Evolutionary conservation across 2,329 filamentous ascomycete species (phyloP), one percentile per base, ranked within the genome.

Genomic region (Aspergillus glaucus): DNA sequence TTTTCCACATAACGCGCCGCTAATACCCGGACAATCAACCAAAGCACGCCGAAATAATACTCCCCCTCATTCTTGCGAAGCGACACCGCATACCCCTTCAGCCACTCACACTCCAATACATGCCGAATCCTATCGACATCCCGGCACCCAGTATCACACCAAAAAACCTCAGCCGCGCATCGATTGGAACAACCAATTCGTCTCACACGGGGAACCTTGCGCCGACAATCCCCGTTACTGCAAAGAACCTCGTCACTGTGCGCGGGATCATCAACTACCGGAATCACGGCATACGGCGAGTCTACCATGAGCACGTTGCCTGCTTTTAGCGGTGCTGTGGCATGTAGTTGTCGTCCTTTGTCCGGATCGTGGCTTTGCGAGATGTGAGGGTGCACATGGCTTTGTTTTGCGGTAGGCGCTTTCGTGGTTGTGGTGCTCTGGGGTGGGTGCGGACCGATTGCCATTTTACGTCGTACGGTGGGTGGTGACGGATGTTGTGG

Each of bases 271-370:
- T 64, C 62, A 14, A 64, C 62, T 19, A 60, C 61, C 9, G 63
- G 62, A 24, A 66, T 63, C 17, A 64, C 45, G 40, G 62, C 60
- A 41, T 65, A 66, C n/a, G 63, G 61, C 41, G 46, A 51, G 43
- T 66, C 63, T 19, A 65, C 46, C 5, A 66, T 54, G 15, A 66
- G 50, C 24, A 57, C 49, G 36, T 62, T 53, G 43, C 60, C 61
- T 53, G 59, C 53, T 19, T 51, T 53, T 28, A 66, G 55, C 19
- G 47, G 52, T 10, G 51, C 46, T 5, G 60, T 58, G 24, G 53
- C 60, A 7, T 56, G 61, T 4, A 66, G 54, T 49, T 65, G 62
- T n/a, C 64, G 63, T 44, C 64, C 64, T 47, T 66, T 66, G 49
- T 55, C 42, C 14, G 61, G 55, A 46, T 64, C 55, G 17, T 48